Evolutionary conservation across 345 rosid species (phyloP), one percentile per base, ranked within the genome.

Genomic region (Populus simonii): DNA sequence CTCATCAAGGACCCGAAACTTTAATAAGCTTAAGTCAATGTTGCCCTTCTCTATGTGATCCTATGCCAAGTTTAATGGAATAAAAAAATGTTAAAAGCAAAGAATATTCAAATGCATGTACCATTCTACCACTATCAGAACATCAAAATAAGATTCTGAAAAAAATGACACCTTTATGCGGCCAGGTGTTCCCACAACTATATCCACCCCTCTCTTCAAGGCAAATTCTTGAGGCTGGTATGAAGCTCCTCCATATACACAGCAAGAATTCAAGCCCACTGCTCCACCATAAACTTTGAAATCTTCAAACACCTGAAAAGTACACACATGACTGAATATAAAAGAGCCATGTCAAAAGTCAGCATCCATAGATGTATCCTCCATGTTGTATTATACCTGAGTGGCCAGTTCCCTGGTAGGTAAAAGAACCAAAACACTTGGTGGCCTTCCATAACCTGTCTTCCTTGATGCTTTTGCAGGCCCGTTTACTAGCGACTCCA

Each of bases 381-480:
- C 39, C 33, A 1, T 59, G 63, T n/a, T 59, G 6, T 9, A 12
- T 2, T 5, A 62, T 85, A 93, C 99, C 97, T 96, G 97, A 72
- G 81, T 89, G 72, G 98, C 99, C 85, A 96, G 86, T 81, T 96
- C 98, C 82, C 99, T 90, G 18, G 99, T 94, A 0, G 99, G 99
- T 74, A 94, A 70, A 79, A 96, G 98, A 29, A 96, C 97, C 86
- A 96, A 74, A 83, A 94, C 97, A 79, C 94, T 89, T 0, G 99
- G 98, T 18, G 94, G 82, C 85, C 95, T 88, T 23, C 97, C 95
- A 78, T 92, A 82, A 45, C 98, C 98, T 27, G 89, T 92, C 83
- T 86, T 91, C 78, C 89, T 91, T 7, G 84, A 76, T 35, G 81
- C 72, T 70, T 89, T 92, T 2, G 92, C 78, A 17, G 86, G 90